A percentile compares a stretch with the other conserved stretches of the same genome.
Conservation (phyloP, 768 basidiomycete species). For the Mycena rosella region DNA sequence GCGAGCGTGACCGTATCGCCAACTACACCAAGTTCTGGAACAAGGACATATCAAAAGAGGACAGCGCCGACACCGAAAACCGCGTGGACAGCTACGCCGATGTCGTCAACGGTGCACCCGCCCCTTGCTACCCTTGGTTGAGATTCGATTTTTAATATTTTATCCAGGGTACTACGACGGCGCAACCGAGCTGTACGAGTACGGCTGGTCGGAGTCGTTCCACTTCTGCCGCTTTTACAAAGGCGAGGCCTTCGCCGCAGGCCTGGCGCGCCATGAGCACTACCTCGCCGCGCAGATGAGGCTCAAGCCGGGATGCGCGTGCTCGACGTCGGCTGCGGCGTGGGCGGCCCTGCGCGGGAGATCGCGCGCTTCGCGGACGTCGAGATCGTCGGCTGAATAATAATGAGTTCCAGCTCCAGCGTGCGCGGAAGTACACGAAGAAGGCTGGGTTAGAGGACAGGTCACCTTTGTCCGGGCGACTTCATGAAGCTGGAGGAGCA, state of each 20-base stretch:
- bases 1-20: conserved; percentile 35
- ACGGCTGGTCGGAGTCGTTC: conserved; percentile 92
- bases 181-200: conserved; percentile 95
- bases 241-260: conserved; percentile 82
- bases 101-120: conserved; percentile 83
- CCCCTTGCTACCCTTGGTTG: not conserved
- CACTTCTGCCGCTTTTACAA: conserved; percentile 98
- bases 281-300: conserved; percentile 92
- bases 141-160: no score
- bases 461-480: conserved; percentile 90
- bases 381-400: conserved; percentile 89
- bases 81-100: conserved; percentile 89
- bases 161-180: conserved; percentile 97
- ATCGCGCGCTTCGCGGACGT: conserved; percentile 93
- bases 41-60: conserved; percentile 81
- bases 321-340: conserved; percentile 98
- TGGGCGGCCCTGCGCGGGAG: conserved; percentile 96
- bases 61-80: conserved; percentile 71
- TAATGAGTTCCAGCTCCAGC: conserved; percentile 93
- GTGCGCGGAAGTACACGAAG: conserved; percentile 88
- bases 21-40: conserved; percentile 96
- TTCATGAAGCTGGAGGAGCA: conserved; percentile 95
- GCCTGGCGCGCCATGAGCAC: conserved; percentile 95
- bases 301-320: conserved; percentile 92
- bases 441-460: conserved; percentile 81